Evolutionary conservation across 495 filamentous ascomycete genomes (phyloP).

Genomic region (Aspergillus ostianus): DNA sequence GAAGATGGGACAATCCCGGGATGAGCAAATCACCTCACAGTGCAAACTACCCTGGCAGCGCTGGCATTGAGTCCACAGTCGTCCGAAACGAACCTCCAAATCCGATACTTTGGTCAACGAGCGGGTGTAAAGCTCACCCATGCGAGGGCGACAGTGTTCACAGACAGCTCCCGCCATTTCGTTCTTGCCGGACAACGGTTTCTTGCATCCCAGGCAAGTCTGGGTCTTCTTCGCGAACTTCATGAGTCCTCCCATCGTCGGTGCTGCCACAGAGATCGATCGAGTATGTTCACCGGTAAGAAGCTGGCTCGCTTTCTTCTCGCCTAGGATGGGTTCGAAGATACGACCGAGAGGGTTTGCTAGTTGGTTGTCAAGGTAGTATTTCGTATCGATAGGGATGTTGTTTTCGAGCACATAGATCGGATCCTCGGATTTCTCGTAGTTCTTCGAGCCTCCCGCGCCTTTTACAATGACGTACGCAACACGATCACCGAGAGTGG

Average conservation of each 20-base stretch:
- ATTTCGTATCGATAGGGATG: constrained; percentile 95
- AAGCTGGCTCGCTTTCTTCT: constrained; percentile 80
- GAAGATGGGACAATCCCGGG: constrained; percentile 96
- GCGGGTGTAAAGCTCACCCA: constrained; percentile 93
- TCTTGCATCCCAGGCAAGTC: constrained; percentile 99
- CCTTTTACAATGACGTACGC: constrained; percentile 98
- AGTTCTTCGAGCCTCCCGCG: constrained; percentile 81
- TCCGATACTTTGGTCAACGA: constrained; percentile 83
- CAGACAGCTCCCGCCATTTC: constrained; percentile 88
- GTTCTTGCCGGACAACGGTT: constrained; percentile 75
- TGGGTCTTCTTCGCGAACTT: constrained; percentile 96
- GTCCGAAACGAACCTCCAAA: constrained; percentile 86
- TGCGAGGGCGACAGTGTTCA: constrained; percentile 73
- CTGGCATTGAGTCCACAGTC: constrained; percentile 98
- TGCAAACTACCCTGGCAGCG: constrained; percentile 97
- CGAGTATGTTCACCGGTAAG: constrained; percentile 90
- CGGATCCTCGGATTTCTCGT: constrained; percentile 93
- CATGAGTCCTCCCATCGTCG: constrained; percentile 90
- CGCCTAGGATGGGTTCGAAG: constrained; percentile 95
- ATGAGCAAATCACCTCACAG: constrained; percentile 95
- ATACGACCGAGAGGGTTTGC: constrained; percentile 91
- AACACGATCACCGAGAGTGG: constrained; percentile 92
- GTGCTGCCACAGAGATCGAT: constrained; percentile 83
- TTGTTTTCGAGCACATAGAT: constrained; percentile 97
- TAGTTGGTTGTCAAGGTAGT: constrained; percentile 98